Conservation (phyloP, 495 filamentous ascomycete species). For the Penicillium maclennaniae region DNA sequence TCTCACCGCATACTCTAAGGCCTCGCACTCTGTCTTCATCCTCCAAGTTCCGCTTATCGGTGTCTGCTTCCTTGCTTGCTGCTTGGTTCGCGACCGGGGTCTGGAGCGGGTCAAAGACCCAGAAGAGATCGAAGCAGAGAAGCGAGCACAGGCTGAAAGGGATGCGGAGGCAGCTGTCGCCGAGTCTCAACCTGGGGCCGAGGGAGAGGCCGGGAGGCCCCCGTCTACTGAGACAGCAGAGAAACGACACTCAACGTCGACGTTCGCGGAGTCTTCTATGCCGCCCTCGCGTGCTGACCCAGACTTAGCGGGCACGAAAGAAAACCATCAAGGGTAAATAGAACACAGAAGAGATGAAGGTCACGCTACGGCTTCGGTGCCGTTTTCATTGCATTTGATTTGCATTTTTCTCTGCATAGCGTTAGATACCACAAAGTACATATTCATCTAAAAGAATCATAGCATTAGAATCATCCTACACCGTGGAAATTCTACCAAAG, state of each 20-base stretch:
- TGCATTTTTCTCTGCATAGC: constrained; percentile 4
- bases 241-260: constrained; percentile 18
- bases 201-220: not conserved
- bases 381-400: not conserved
- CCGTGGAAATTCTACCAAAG: not conserved
- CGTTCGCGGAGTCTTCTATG: constrained; percentile 21
- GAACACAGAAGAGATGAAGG: not conserved
- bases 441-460: constrained; percentile 1
- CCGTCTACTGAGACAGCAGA: constrained; percentile 1
- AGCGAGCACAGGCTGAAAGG: constrained; percentile 19
- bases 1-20: constrained; percentile 47
- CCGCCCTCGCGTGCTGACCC: constrained; percentile 14
- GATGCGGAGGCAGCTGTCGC: constrained; percentile 17
- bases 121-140: constrained; percentile 33
- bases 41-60: constrained; percentile 54
- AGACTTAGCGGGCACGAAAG: constrained; percentile 3
- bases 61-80: constrained; percentile 47
- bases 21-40: constrained; percentile 51
- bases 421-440: constrained; percentile 14
- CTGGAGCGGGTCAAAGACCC: constrained; percentile 49
- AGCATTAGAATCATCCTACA: not conserved
- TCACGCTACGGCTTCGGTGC: not conserved
- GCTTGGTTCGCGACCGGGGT: constrained; percentile 52
- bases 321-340: not conserved
- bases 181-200: not conserved